phyloP scores from a whole-genome alignment of 306 rosid genomes.

The Lagenaria siceraria region DNA sequence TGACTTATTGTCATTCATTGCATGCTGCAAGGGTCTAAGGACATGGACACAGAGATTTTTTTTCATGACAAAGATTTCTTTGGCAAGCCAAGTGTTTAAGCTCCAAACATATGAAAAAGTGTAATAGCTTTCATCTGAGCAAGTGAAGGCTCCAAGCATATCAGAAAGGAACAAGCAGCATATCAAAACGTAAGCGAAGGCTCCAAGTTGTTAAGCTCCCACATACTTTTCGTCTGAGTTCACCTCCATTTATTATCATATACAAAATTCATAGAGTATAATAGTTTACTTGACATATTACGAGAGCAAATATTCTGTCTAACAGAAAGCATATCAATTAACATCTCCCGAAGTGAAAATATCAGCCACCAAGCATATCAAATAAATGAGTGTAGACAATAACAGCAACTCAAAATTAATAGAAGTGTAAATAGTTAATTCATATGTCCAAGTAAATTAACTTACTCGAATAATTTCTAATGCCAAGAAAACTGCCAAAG shows the following conservation, averaged over 20 bases:
- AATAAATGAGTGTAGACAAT: background rate
- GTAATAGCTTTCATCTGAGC: too few relatives aligned
- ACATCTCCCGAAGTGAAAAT: background rate
- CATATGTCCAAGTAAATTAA: slow-evolving; percentile 9
- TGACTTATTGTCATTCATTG: too few relatives aligned
- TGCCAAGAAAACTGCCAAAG: slow-evolving; percentile 71
- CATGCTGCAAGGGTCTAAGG: too few relatives aligned
- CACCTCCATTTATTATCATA: background rate
- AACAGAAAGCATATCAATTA: background rate
- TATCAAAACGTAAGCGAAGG: background rate
- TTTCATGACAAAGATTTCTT: too few relatives aligned
- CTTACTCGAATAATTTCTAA: slow-evolving; percentile 88
- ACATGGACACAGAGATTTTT: too few relatives aligned
- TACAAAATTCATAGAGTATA: background rate
- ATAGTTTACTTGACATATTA: background rate
- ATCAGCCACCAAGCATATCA: background rate
- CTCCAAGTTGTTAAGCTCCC: background rate
- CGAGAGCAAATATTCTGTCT: background rate
- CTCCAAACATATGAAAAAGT: too few relatives aligned
- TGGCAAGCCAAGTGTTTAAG: too few relatives aligned
- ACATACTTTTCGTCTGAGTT: background rate
- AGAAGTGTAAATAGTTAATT: background rate
- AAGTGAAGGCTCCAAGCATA: too few relatives aligned
- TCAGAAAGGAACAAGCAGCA: background rate
- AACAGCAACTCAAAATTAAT: background rate